phyloP scores from a whole-genome alignment of 2,329 filamentous ascomycete genomes.

The Daldinia eschscholtzii region DNA sequence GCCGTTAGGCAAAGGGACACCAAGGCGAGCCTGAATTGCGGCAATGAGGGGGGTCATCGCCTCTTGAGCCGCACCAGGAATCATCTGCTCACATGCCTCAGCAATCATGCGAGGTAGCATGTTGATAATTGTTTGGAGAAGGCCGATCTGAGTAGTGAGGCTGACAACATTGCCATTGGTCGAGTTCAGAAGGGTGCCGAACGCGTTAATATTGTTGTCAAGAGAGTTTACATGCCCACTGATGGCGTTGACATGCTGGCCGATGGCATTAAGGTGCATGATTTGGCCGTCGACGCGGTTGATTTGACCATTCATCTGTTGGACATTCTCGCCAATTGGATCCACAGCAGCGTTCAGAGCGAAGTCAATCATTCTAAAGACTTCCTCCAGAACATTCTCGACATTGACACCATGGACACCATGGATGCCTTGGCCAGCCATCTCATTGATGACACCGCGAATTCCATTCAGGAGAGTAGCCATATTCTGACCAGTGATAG shows the following conservation, averaged over 20 bases:
- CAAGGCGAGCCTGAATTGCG: slow-evolving; percentile 36
- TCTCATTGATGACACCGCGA: slow-evolving; percentile 23
- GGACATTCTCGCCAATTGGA: too few relatives aligned
- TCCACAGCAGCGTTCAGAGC: too few relatives aligned
- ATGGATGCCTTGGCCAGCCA: slow-evolving; percentile 56
- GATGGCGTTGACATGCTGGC: slow-evolving; percentile 47
- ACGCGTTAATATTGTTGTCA: slow-evolving; percentile 1
- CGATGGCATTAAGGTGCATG: slow-evolving; percentile 47
- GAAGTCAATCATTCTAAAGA: too few relatives aligned
- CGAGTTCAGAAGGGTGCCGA: slow-evolving; percentile 46
- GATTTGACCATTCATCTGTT: slow-evolving; percentile 28
- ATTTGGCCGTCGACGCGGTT: slow-evolving; percentile 43
- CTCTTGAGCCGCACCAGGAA: slow-evolving; percentile 31
- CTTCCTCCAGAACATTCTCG: slow-evolving; percentile 39
- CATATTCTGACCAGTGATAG: slow-evolving; percentile 34
- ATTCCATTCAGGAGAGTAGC: slow-evolving; percentile 37
- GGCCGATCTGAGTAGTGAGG: slow-evolving; percentile 34
- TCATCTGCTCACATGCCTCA: slow-evolving; percentile 29
- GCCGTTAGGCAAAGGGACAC: neutral
- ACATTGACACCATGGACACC: slow-evolving; percentile 19
- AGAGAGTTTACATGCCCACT: slow-evolving; percentile 47
- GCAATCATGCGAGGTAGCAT: slow-evolving; percentile 48
- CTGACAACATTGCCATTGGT: slow-evolving; percentile 46
- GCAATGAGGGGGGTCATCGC: slow-evolving; percentile 37
- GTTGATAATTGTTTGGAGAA: slow-evolving; percentile 47